Conservation (phyloP, 768 basidiomycete species). For the Termitomyces sp. region DNA sequence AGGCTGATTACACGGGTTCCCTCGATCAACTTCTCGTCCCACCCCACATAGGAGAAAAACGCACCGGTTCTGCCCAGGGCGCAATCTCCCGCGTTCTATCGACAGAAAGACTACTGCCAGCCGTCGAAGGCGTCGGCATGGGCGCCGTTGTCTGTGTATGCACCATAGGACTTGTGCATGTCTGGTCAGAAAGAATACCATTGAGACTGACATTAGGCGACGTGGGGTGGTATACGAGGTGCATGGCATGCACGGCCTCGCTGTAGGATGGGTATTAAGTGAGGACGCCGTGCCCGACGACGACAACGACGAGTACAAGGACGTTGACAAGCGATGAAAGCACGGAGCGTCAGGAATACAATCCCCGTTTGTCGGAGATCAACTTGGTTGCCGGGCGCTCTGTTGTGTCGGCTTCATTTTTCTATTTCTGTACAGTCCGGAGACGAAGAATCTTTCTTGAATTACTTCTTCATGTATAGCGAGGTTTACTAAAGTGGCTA, state of each 20-base stretch:
- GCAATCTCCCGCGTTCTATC: constrained; percentile 6
- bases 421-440: neutral
- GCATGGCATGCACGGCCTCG: constrained; percentile 4
- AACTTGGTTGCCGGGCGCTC: neutral
- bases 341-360: neutral
- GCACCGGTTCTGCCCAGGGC: constrained; percentile 16
- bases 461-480: too few species aligned
- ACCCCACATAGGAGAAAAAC: constrained; percentile 2
- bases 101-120: constrained; percentile 1
- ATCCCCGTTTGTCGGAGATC: neutral
- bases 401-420: neutral
- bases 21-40: neutral
- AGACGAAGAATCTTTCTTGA: neutral
- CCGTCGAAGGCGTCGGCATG: neutral
- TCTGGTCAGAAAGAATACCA: constrained; percentile 2
- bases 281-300: constrained; percentile 3
- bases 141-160: constrained; percentile 6
- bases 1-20: constrained; percentile 23
- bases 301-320: constrained; percentile 10
- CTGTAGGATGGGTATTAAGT: neutral
- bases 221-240: constrained; percentile 9
- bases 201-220: neutral
- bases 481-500: neutral
- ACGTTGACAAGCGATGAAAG: constrained; percentile 9
- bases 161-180: neutral